Conservation (phyloP, 306 rosid species). For the Dryas drummondii region DNA sequence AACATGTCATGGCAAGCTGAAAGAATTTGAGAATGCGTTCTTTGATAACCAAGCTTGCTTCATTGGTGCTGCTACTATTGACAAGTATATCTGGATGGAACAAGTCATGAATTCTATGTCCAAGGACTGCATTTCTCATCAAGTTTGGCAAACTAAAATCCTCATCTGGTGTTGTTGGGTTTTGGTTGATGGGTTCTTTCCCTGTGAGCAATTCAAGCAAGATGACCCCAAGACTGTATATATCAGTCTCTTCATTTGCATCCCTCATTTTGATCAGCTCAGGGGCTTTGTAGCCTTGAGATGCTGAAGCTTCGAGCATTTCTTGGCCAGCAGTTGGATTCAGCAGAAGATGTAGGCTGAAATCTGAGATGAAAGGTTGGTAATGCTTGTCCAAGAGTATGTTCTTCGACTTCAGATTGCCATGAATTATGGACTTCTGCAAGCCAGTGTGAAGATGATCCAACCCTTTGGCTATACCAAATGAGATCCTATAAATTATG, state of each 20-base stretch:
- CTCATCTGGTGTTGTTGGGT: slow-evolving; percentile 73
- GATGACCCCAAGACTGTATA: slow-evolving; percentile 81
- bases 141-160: slow-evolving; percentile 81
- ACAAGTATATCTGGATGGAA: slow-evolving; percentile 77
- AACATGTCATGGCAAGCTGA: slow-evolving; percentile 87
- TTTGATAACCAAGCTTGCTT: slow-evolving; percentile 39
- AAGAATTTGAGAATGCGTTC: slow-evolving; percentile 64
- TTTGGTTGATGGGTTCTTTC: slow-evolving; percentile 69
- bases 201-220: slow-evolving; percentile 79
- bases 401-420: slow-evolving; percentile 86
- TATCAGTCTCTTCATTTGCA: slow-evolving; percentile 63
- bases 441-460: slow-evolving; percentile 76
- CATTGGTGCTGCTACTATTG: slow-evolving; percentile 30
- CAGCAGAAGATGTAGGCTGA: slow-evolving; percentile 70
- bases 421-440: slow-evolving; percentile 67
- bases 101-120: slow-evolving; percentile 67
- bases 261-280: slow-evolving; percentile 86
- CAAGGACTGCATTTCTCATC: slow-evolving; percentile 76
- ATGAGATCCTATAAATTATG: slow-evolving; percentile 54
- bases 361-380: slow-evolving; percentile 72
- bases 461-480: slow-evolving; percentile 73
- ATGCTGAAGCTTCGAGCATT: slow-evolving; percentile 77
- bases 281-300: slow-evolving; percentile 83
- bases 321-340: slow-evolving; percentile 76
- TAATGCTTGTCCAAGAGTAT: slow-evolving; percentile 58